phyloP scores from a whole-genome alignment of 192 early-diverging fungal genomes.

The Mortierella antarctica region DNA sequence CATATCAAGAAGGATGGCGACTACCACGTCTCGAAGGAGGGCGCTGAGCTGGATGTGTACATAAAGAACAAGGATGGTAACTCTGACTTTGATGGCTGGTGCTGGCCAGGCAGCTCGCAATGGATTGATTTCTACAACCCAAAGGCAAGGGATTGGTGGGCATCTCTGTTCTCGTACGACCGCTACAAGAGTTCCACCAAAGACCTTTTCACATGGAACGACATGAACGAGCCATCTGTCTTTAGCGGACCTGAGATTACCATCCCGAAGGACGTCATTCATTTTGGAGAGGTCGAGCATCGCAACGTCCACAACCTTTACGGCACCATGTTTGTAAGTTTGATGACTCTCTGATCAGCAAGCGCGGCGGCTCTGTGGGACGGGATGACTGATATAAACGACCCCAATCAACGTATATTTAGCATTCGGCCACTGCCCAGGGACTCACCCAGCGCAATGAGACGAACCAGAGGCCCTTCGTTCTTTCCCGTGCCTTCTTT shows the following conservation, averaged over 20 bases:
- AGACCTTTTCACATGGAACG: conserved; percentile 94
- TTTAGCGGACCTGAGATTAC: conserved; percentile 98
- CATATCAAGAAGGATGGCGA: conserved; percentile 90
- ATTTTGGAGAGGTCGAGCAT: conserved; percentile 90
- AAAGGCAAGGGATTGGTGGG: conserved; percentile 82
- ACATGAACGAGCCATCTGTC: conserved; percentile 99
- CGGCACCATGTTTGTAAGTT: conserved; percentile 80
- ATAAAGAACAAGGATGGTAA: conserved; percentile 78
- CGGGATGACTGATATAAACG: too few species aligned
- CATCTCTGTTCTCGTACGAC: conserved; percentile 77
- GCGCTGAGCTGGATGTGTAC: conserved; percentile 76
- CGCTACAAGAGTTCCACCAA: conserved; percentile 87
- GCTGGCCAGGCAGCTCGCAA: conserved; percentile 95
- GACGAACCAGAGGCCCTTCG: conserved; percentile 84
- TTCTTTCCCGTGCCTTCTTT: conserved; percentile 97
- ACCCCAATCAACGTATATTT: not conserved
- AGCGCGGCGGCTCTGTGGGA: too few species aligned
- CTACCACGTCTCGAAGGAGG: conserved; percentile 85
- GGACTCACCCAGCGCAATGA: conserved; percentile 76
- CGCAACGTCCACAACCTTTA: conserved; percentile 96
- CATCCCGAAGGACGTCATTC: conserved; percentile 93
- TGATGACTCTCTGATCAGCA: too few species aligned
- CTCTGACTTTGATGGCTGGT: conserved; percentile 92
- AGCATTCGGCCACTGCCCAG: conserved; percentile 88
- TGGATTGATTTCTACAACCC: conserved; percentile 95